Conservation (phyloP, 2,329 filamentous ascomycete species). For the Ceratocystis cubensis region DNA sequence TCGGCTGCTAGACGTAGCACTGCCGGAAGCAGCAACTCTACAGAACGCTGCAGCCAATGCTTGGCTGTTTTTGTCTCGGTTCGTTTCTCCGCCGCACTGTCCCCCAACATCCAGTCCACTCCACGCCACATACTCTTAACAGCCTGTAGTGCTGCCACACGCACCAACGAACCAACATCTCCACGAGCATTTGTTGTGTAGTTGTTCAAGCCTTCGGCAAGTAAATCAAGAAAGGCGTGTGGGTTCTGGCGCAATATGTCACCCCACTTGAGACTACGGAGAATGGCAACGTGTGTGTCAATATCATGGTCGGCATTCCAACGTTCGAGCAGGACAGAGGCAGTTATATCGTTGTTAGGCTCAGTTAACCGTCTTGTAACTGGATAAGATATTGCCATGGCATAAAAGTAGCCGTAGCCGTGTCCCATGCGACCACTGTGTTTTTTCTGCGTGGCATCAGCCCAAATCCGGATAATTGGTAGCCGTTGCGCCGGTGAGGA, state of each 20-base stretch:
- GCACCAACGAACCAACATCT: constrained; percentile 77
- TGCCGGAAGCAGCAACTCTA: constrained; percentile 35
- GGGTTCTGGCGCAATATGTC: constrained; percentile 34
- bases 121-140: constrained; percentile 48
- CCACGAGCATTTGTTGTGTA: constrained; percentile 84
- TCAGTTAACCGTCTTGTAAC: constrained; percentile 25
- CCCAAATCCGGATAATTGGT: constrained; percentile 37
- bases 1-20: constrained; percentile 64
- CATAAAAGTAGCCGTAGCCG: constrained; percentile 41
- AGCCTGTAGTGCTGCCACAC: constrained; percentile 67
- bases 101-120: constrained; percentile 25
- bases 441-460: constrained; percentile 30
- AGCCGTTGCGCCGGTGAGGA: constrained; percentile 29
- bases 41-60: constrained; percentile 26
- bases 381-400: constrained; percentile 39
- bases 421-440: constrained; percentile 29
- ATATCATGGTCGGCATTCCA: constrained; percentile 41
- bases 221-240: constrained; percentile 33
- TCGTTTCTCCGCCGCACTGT: constrained; percentile 17
- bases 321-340: constrained; percentile 36
- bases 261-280: constrained; percentile 41
- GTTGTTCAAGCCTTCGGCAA: constrained; percentile 59
- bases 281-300: constrained; percentile 42
- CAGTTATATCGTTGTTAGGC: constrained; percentile 28
- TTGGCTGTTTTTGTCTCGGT: too few species aligned